Percentiles rank a stretch among this genome's conserved stretches.
These are phyloP conservation scores for Trypanosoma cruzi DNA, from an alignment of 208 protist genomes.

Conservation along the genomic window DNA sequence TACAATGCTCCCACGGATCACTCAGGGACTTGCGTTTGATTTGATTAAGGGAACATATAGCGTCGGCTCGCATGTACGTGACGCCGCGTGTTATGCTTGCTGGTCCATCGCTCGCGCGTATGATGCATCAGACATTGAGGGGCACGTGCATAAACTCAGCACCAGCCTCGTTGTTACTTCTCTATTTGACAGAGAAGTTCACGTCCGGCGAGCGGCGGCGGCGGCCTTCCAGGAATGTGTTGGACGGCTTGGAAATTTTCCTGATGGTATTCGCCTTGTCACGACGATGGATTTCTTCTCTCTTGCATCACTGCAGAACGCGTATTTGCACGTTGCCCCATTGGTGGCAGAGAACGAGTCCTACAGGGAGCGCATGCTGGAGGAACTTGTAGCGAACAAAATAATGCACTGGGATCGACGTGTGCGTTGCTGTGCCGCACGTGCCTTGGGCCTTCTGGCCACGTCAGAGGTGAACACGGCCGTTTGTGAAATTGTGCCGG, in stretches of 20 bases:
- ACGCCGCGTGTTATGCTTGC: slow-evolving; percentile 98
- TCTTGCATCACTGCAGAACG: slow-evolving; percentile 88
- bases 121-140: slow-evolving; percentile 82
- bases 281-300: slow-evolving; percentile 97
- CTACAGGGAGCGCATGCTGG: slow-evolving; percentile 89
- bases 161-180: slow-evolving; percentile 77
- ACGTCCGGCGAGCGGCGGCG: slow-evolving; percentile 91
- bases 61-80: slow-evolving; percentile 97
- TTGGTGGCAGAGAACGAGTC: slow-evolving; percentile 62
- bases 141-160: slow-evolving; percentile 81
- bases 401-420: slow-evolving; percentile 91
- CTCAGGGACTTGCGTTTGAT: slow-evolving; percentile 93
- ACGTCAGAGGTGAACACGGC: slow-evolving; percentile 30
- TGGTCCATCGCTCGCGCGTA: slow-evolving; percentile 99
- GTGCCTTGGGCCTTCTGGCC: slow-evolving; percentile 70
- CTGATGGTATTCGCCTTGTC: slow-evolving; percentile 97
- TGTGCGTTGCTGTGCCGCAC: slow-evolving; percentile 86
- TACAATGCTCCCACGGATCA: slow-evolving; percentile 74
- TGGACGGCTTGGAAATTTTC: slow-evolving; percentile 93
- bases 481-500: slow-evolving; percentile 28
- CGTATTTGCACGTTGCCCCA: slow-evolving; percentile 89
- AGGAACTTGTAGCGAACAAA: slow-evolving; percentile 87
- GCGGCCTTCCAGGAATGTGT: slow-evolving; percentile 95
- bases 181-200: slow-evolving; percentile 93
- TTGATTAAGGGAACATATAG: slow-evolving; percentile 94